These are phyloP conservation scores for Microsporum ferrugineum DNA, from an alignment of 2,329 filamentous ascomycete genomes.

Conservation along the genomic window DNA sequence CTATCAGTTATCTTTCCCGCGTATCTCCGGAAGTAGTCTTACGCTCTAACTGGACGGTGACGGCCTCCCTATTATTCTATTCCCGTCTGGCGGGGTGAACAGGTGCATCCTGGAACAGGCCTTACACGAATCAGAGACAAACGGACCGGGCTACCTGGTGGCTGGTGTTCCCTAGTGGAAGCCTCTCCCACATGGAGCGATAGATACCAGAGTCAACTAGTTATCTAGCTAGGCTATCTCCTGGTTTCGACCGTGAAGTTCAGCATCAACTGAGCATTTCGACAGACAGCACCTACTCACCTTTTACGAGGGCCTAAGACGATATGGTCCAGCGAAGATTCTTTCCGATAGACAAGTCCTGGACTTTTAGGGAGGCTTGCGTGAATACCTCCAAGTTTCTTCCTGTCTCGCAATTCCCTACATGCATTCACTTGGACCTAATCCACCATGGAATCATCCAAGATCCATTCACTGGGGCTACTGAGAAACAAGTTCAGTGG, in stretches of 20 bases:
- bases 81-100: constrained; percentile 1
- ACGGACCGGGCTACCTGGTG: neutral
- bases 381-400: constrained; percentile 18
- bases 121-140: neutral
- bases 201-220: neutral
- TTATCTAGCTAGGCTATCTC: neutral
- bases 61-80: neutral
- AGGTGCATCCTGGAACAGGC: neutral
- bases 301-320: neutral
- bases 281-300: neutral
- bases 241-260: neutral
- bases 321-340: constrained; percentile 10
- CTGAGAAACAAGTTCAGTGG: constrained; percentile 24
- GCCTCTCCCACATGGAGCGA: neutral
- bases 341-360: constrained; percentile 17
- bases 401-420: constrained; percentile 23
- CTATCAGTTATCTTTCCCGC: neutral
- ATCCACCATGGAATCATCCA: constrained; percentile 19
- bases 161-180: neutral
- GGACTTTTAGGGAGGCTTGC: constrained; percentile 21
- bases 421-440: constrained; percentile 25
- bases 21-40: neutral
- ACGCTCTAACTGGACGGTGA: neutral
- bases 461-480: constrained; percentile 22
- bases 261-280: neutral